Evolutionary conservation across 83 land plant genomes (phyloP).

Genomic region (Thuja plicata): DNA sequence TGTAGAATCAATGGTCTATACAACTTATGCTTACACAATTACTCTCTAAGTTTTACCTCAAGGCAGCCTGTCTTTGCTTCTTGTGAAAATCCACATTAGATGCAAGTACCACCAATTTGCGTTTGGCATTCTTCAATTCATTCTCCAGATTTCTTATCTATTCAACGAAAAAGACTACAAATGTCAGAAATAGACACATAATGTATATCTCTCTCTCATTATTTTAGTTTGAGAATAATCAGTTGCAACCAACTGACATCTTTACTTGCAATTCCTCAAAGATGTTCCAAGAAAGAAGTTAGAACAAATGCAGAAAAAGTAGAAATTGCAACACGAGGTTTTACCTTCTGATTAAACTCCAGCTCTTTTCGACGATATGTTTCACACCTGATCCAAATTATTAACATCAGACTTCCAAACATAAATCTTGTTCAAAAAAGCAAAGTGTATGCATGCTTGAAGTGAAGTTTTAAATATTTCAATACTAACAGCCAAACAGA

Average conservation of each 20-base stretch:
- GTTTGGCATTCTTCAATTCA: constrained; percentile 6
- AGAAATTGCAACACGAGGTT: not conserved
- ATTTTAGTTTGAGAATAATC: not conserved
- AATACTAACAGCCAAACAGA: not conserved
- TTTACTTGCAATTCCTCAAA: not conserved
- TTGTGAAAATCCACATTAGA: not conserved
- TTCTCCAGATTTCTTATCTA: constrained; percentile 6
- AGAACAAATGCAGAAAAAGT: not conserved
- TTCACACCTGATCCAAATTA: constrained; percentile 3
- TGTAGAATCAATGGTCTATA: not conserved
- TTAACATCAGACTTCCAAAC: not conserved
- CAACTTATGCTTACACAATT: not conserved
- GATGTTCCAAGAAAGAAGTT: too few relatives aligned
- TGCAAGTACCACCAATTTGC: constrained; percentile 4
- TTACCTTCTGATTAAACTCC: constrained; percentile 7
- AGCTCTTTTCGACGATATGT: not conserved
- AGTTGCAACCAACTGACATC: not conserved
- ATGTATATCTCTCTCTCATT: not conserved
- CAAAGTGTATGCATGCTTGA: not conserved
- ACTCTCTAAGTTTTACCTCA: not conserved
- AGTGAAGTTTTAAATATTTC: not conserved
- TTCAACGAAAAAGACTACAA: not conserved
- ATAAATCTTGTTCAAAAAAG: not conserved
- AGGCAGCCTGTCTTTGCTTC: not conserved
- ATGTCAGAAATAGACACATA: not conserved